Conservation (phyloP, 805 yeast species). For the Yarrowia sp. region DNA sequence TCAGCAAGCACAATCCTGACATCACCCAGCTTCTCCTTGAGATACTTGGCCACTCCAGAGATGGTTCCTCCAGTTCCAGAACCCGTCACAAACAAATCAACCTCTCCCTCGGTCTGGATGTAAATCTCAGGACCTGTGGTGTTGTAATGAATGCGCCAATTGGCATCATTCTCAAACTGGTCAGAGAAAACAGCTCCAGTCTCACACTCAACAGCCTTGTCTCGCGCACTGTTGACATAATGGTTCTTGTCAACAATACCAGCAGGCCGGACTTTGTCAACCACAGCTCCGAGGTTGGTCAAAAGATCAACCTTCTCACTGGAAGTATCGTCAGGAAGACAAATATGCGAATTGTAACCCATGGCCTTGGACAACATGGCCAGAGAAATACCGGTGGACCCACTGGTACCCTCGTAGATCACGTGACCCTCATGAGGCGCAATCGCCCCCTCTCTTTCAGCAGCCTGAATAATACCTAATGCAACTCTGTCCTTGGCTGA, state of each 20-base stretch:
- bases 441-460: slow-evolving; percentile 66
- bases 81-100: slow-evolving; percentile 86
- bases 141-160: slow-evolving; percentile 82
- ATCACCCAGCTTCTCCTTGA: slow-evolving; percentile 59
- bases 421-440: slow-evolving; percentile 69
- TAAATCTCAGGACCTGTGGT: slow-evolving; percentile 96
- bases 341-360: slow-evolving; percentile 92
- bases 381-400: slow-evolving; percentile 94
- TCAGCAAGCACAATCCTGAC: slow-evolving; percentile 77
- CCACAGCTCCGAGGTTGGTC: slow-evolving; percentile 75
- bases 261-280: slow-evolving; percentile 91
- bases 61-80: slow-evolving; percentile 98
- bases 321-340: slow-evolving; percentile 92
- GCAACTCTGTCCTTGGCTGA: slow-evolving; percentile 97
- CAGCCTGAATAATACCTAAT: slow-evolving; percentile 73
- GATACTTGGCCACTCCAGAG: slow-evolving; percentile 82
- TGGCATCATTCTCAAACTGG: slow-evolving; percentile 91
- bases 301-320: slow-evolving; percentile 78
- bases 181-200: slow-evolving; percentile 73
- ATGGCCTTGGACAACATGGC: slow-evolving; percentile 88
- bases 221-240: slow-evolving; percentile 85
- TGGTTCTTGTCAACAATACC: slow-evolving; percentile 92
- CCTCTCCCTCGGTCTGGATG: slow-evolving; percentile 63
- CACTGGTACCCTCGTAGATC: slow-evolving; percentile 94
- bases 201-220: slow-evolving; percentile 7